Evolutionary conservation across 306 rosid species (phyloP).

Genomic region (Sphenostylis stenocarpa): DNA sequence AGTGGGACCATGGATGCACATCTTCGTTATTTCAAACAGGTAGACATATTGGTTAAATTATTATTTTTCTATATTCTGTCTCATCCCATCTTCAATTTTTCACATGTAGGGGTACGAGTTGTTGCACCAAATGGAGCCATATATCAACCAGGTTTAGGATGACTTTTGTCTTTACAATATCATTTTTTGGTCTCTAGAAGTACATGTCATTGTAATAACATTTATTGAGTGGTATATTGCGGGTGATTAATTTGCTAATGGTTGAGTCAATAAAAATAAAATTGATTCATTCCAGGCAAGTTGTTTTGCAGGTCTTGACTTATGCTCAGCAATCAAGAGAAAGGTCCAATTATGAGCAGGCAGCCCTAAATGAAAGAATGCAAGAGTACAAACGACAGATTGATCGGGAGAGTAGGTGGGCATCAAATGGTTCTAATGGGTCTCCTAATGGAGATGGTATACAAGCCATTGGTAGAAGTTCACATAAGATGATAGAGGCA

Average conservation of each 20-base stretch:
- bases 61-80: slow-evolving; percentile 15
- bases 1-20: slow-evolving; percentile 99
- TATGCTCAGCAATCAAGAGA: slow-evolving; percentile 99
- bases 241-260: slow-evolving; percentile 9
- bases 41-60: slow-evolving; percentile 31
- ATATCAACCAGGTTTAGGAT: slow-evolving; percentile 87
- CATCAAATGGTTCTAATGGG: slow-evolving; percentile 86
- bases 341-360: slow-evolving; percentile 98
- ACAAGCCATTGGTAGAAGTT: slow-evolving; percentile 99
- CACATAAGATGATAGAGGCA: slow-evolving; percentile 99
- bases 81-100: slow-evolving; percentile 42
- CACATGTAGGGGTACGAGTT: slow-evolving; percentile 54
- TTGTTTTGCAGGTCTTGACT: slow-evolving; percentile 81
- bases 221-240: slow-evolving; percentile 11
- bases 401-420: slow-evolving; percentile 97
- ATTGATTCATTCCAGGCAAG: slow-evolving; percentile 21
- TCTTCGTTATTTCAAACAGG: slow-evolving; percentile 99
- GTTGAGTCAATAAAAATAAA: slow-evolving; percentile 22
- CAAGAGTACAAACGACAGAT: slow-evolving; percentile 95
- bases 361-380: slow-evolving; percentile 98
- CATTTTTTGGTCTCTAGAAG: neutral
- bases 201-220: neutral
- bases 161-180: neutral
- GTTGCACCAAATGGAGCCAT: slow-evolving; percentile 70
- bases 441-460: slow-evolving; percentile 99